phyloP scores from a whole-genome alignment of 2,329 filamentous ascomycete genomes.

The Endoconidiophora polonica region DNA sequence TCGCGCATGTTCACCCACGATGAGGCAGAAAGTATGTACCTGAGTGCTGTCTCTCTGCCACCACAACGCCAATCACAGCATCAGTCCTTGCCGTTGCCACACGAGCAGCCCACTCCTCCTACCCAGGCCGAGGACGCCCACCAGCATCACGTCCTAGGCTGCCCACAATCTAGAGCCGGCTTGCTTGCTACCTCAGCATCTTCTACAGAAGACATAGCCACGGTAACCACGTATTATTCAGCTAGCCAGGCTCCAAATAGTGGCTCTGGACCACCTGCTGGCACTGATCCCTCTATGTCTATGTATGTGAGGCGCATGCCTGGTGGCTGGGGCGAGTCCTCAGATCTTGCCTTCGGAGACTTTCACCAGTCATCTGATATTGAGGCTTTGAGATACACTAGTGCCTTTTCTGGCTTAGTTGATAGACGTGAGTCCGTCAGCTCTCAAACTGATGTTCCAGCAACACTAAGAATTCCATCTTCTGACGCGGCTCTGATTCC shows the following conservation, averaged over 20 bases:
- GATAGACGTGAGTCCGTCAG: no score
- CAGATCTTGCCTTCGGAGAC: neutral
- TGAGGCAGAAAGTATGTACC: slow-evolving; percentile 75
- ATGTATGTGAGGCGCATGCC: slow-evolving; percentile 10
- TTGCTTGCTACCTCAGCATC: no score
- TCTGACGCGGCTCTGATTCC: slow-evolving; percentile 1
- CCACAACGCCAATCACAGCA: slow-evolving; percentile 15
- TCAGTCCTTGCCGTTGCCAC: neutral
- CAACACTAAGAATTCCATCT: neutral
- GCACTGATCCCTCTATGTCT: neutral
- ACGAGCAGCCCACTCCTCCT: neutral
- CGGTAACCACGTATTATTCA: no score
- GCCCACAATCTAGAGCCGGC: neutral
- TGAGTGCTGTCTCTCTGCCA: slow-evolving; percentile 49
- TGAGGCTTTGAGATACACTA: neutral
- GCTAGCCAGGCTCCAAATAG: no score
- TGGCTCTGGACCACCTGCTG: no score
- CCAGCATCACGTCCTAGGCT: neutral
- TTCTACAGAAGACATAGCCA: no score
- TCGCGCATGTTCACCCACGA: slow-evolving; percentile 64
- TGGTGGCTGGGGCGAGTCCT: slow-evolving; percentile 7
- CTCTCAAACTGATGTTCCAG: neutral
- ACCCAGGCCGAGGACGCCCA: neutral
- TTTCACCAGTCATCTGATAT: neutral
- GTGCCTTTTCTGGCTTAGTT: neutral